Evolutionary conservation across 176 grass and related monocot genomes (phyloP), one percentile per base, ranked within the genome.

Genomic region (Hyparrhenia diplandra): DNA sequence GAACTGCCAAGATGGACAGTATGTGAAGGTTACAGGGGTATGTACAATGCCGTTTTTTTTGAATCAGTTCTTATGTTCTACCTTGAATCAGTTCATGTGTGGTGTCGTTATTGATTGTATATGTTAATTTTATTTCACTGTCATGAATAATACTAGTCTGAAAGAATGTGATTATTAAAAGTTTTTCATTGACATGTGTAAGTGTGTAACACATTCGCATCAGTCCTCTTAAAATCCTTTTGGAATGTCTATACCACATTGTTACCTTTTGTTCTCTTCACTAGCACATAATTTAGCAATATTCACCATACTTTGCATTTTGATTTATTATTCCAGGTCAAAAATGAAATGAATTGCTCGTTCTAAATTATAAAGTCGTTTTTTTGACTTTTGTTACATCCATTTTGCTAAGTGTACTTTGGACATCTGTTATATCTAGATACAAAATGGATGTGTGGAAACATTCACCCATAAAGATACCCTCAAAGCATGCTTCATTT

Each of bases 21-120:
- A 94, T 69, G 92, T 98, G n/a, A 98, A 94, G 76, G 95, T 98
- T 69, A 92, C 95, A 41, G 95, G 95, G 92, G 95, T 98, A 94
- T 66, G 89, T 79, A 63, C 47, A 79, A 67, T 59, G 34, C 27
- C 79, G 36, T 24, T 85, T 31, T 84, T 5, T n/a, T n/a, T n/a
- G n/a, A 18, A 32, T 63, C 55, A 79, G 34, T 82, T 69, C 41
- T 63, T 27, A 8, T 42, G 70, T 64, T 54, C 28, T 25, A 41
- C 27, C 63, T 37, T 51, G 13, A 20, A 41, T 75, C 18, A 1
- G 17, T 76, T 71, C 1, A 29, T 20, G 12, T 42, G 13, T 18
- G 16, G 2, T 41, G 69, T 24, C 17, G 31, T 14, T 73, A 21
- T 34, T 42, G 21, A 42, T 51, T 10, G 1, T 72, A 40, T 30